Conservation (phyloP, 495 filamentous ascomycete species). For the Trichodelitschia bisporula region DNA sequence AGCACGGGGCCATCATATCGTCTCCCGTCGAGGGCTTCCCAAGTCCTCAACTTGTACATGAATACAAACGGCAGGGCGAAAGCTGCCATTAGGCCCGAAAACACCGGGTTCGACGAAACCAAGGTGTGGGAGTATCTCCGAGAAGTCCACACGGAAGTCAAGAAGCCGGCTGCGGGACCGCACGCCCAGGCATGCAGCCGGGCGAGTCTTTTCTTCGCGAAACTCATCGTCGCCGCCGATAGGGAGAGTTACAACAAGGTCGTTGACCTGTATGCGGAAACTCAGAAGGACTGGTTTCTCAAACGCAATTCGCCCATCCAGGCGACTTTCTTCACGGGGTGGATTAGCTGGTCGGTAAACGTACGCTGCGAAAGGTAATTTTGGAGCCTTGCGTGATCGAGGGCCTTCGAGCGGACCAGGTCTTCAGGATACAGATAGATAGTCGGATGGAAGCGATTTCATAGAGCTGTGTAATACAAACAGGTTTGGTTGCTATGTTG, state of each 20-base stretch:
- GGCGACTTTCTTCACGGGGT: constrained; percentile 38
- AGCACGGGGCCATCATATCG: constrained; percentile 49
- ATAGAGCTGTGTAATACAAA: too few species aligned
- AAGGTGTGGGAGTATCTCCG: constrained; percentile 23
- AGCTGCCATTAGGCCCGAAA: too few species aligned
- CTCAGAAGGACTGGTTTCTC: constrained; percentile 26
- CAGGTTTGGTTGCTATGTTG: too few species aligned
- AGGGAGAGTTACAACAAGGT: constrained; percentile 22
- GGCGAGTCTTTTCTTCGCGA: constrained; percentile 36
- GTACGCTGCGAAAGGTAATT: too few species aligned
- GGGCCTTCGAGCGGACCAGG: too few species aligned
- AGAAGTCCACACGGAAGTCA: constrained; percentile 47
- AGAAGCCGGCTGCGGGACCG: constrained; percentile 30
- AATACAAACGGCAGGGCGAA: too few species aligned
- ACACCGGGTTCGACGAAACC: constrained; percentile 38
- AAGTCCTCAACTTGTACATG: constrained; percentile 41
- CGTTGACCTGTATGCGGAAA: constrained; percentile 31
- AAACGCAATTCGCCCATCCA: constrained; percentile 32
- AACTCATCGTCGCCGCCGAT: constrained; percentile 28
- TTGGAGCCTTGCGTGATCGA: too few species aligned
- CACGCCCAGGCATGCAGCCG: constrained; percentile 34
- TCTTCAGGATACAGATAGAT: too few species aligned
- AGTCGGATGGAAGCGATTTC: too few species aligned
- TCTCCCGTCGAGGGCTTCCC: constrained; percentile 44
- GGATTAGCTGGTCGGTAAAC: constrained; percentile 40